Base-by-base conservation (phyloP, 1,139 yeast species). In the Taphrina confusa region DNA sequence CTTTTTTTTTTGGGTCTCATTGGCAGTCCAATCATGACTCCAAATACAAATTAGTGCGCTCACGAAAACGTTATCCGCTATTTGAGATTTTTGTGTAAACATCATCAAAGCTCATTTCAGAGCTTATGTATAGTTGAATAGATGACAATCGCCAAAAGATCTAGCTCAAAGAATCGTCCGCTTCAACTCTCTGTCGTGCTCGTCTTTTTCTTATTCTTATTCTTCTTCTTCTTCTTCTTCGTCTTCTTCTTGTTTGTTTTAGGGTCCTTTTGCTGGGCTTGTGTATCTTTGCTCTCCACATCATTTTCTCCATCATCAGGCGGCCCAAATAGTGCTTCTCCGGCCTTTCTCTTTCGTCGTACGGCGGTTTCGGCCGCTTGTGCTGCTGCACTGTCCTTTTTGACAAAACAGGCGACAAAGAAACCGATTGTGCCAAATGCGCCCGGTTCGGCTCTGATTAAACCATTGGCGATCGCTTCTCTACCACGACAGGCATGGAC, bases 401-500 rank as follows among this genome's bases (percentile, higher is more conserved):
- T 36, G 30, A 83, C 80, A 70, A 87, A 86, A 61, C 88, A 83
- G 1, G 87, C 97, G 0, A 97, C 97, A 74, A 92, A 92, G 70
- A 92, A 92, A 0, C 98, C 98, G 67, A 92, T 92, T 11, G 98
- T 98, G 36, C 97, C 97, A 70, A 92, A 97, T 60, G 81, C 85
- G 65, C 82, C 85, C 0, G 97, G 96, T 49, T 83, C 73, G 0
- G 92, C 87, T 65, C 98, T 76, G 0, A 92, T 84, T 72, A 97
- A 89, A 0, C 95, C 92, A 1, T 85, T 90, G 0, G 97, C 95
- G 52, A 87, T 70, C 39, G 74, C 76, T 16, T n/a, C 55, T 51
- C 44, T 18, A 12, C 62, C 56, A 33, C 34, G 30, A 23, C 58
- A 61, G n/a, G 79, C 76, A 39, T 74, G 74, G 2, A 73, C 76